phyloP scores from a whole-genome alignment of 2,329 filamentous ascomycete species.

The Aspergillus sp. region DNA sequence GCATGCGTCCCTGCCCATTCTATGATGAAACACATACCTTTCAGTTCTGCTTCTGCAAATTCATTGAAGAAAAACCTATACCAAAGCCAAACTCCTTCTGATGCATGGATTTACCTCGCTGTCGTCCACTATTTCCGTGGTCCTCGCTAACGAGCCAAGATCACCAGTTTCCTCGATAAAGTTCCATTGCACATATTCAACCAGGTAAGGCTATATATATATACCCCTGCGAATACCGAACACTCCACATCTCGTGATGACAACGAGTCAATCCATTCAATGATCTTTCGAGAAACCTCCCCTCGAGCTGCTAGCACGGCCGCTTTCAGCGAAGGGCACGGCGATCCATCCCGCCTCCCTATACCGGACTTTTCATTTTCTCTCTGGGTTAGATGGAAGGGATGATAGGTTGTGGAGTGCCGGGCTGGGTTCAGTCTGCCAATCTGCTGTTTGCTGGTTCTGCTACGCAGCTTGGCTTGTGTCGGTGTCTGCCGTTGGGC shows the following conservation, averaged over 20 bases:
- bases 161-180: too few species aligned
- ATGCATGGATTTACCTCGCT: constrained; percentile 16
- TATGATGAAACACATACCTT: constrained; percentile 44
- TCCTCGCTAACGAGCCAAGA: constrained; percentile 3
- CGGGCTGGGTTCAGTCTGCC: constrained; percentile 18
- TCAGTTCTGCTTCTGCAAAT: constrained; percentile 57
- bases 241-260: constrained; percentile 41
- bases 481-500: constrained; percentile 17
- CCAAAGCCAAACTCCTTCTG: constrained; percentile 47
- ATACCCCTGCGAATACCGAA: too few species aligned
- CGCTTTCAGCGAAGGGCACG: constrained; percentile 11
- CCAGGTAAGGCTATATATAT: neutral
- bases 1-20: neutral
- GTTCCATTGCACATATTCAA: constrained; percentile 4
- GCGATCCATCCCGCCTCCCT: constrained; percentile 29
- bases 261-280: constrained; percentile 57
- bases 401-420: constrained; percentile 39
- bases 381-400: constrained; percentile 13
- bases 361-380: constrained; percentile 35
- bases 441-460: constrained; percentile 10
- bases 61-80: constrained; percentile 49
- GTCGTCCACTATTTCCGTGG: constrained; percentile 5
- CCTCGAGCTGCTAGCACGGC: constrained; percentile 20
- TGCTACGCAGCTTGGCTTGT: constrained; percentile 29
- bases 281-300: constrained; percentile 37